Evolutionary conservation across 2,329 filamentous ascomycete genomes (phyloP), one percentile per base, ranked within the genome.

Genomic region (Polytolypa hystricis): DNA sequence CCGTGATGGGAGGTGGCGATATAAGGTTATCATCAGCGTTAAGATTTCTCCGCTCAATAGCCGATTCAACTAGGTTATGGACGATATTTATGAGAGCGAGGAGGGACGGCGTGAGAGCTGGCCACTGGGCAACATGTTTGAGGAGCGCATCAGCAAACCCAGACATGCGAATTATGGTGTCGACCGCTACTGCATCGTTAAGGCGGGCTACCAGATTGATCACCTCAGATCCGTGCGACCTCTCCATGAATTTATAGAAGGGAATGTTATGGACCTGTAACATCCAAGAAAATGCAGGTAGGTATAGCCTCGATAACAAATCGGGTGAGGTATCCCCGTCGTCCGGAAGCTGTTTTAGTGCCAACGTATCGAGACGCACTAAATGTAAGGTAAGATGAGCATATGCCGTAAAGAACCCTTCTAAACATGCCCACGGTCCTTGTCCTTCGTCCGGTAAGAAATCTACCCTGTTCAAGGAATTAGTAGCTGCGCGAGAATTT

Each of bases 401-500:
- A 44, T 54, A 69, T 26, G 54, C 47, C 9, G 58, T 45, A 32
- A 66, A 54, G 33, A 67, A 63, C 17, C 60, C 56, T 40, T 64
- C 57, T n/a, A 67, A 39, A 31, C 52, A 56, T 9, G 31, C 29
- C 45, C 54, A 55, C 5, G 47, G 41, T 3, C 50, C 51, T 8
- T 48, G 42, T 10, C 51, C 54, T 32, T 55, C 50, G 30, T 58
- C 50, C 8, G 53, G 47, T 21, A 52, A 50, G 23, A 62, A 48
- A 32, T 53, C 47, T 14, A 51, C 44, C 18, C 57, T 61, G 41
- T 20, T 35, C 18, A 34, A 18, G 20, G 5, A 20, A 16, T 23
- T 27, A 33, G 21, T 5, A 18, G 10, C 12, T 20, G 32, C 21
- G 9, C 11, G 30, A 14, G 20, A 26, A 20, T 15, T 5, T 12